A percentile compares a stretch with the other conserved stretches of the same genome.
Conservation (phyloP, 306 rosid genomes). For the Gleditsia sinensis region DNA sequence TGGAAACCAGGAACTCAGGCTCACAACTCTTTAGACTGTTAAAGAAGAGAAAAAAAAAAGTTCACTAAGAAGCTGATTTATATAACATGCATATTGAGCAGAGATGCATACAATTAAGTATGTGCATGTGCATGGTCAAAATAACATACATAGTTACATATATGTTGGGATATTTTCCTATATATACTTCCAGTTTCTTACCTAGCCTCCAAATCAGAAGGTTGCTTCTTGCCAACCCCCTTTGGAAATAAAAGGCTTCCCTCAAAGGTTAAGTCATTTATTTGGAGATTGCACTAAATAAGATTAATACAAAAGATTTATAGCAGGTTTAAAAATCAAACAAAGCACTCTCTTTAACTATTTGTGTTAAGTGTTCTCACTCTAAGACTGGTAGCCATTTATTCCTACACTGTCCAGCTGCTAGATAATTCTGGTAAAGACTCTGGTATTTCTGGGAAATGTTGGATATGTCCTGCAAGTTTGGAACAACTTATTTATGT, state of each 20-base stretch:
- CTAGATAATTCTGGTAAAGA: background rate
- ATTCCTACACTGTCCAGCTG: background rate
- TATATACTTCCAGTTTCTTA: constrained; percentile 1
- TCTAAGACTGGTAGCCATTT: background rate
- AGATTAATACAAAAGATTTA: background rate
- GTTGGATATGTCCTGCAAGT: background rate
- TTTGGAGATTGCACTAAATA: background rate
- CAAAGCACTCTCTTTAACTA: background rate
- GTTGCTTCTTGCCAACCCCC: constrained; percentile 5
- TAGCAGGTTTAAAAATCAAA: background rate
- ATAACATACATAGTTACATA: background rate
- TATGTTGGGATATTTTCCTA: background rate
- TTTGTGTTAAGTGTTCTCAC: background rate
- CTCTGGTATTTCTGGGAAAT: background rate
- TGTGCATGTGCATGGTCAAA: constrained; percentile 6
- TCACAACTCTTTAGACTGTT: constrained; percentile 82
- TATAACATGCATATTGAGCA: constrained; percentile 7
- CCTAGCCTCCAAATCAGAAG: background rate
- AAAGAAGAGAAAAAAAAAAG: constrained; percentile 27
- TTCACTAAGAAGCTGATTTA: constrained; percentile 31
- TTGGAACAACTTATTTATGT: background rate
- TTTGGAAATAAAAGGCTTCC: background rate
- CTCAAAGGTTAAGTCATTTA: constrained; percentile 10
- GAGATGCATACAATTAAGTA: constrained; percentile 1
- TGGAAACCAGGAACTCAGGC: constrained; percentile 91